These are phyloP conservation scores for Aspergillus pseudoviridinutans DNA, from an alignment of 2,329 filamentous ascomycete species.

Conservation along the genomic window DNA sequence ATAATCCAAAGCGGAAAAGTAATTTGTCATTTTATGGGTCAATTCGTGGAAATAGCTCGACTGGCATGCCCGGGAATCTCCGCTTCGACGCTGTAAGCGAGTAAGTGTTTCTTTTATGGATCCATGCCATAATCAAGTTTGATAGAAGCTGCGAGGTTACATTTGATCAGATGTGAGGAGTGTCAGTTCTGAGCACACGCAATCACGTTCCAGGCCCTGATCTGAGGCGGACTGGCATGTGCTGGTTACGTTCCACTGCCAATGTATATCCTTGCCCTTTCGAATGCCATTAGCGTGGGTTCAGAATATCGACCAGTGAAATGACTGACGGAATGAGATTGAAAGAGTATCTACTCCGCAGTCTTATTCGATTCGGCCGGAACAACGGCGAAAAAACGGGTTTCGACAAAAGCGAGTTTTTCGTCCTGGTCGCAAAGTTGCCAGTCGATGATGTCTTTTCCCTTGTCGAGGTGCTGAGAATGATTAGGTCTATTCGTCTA, in stretches of 20 bases:
- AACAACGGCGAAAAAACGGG: too few relatives aligned
- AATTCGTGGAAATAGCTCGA: background rate
- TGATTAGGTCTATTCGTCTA: background rate
- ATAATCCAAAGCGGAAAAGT: background rate
- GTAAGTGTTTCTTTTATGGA: background rate
- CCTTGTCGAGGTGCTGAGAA: constrained; percentile 1
- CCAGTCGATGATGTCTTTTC: too few relatives aligned
- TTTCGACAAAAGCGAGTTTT: too few relatives aligned
- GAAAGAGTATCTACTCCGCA: too few relatives aligned
- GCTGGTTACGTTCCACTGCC: background rate
- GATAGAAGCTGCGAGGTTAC: background rate
- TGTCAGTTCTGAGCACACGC: background rate
- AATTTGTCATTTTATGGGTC: background rate
- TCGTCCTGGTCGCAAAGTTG: too few relatives aligned
- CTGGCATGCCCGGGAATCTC: background rate
- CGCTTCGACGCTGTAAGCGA: too few relatives aligned
- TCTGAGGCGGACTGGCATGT: background rate
- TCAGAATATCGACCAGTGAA: too few relatives aligned
- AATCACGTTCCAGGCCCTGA: background rate
- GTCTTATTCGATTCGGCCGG: too few relatives aligned
- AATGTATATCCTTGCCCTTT: background rate
- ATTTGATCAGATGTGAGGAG: background rate
- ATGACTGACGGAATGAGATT: too few relatives aligned
- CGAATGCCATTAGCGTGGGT: background rate
- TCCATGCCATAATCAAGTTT: background rate